Percentiles rank a stretch among this genome's conserved stretches.
phyloP scores from a whole-genome alignment of 2,329 filamentous ascomycete genomes.

The Domatiomyces catenatus region DNA sequence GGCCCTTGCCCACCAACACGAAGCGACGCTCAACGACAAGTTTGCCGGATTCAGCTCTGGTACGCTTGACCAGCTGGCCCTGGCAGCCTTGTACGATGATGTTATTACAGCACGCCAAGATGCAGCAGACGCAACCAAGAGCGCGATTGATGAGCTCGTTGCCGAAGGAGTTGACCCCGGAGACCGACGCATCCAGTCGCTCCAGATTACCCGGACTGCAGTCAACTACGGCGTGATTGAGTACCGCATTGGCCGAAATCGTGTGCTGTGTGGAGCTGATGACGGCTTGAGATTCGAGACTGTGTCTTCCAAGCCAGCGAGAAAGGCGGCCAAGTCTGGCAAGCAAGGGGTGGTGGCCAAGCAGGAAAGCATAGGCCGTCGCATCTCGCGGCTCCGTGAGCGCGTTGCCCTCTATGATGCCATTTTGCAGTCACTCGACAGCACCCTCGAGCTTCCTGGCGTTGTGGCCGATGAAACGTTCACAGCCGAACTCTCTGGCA shows the following conservation, averaged over 20 bases:
- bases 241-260: constrained; percentile 86
- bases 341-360: constrained; percentile 31
- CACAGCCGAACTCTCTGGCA: constrained; percentile 60
- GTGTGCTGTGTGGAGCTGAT: constrained; percentile 66
- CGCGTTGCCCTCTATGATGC: constrained; percentile 82
- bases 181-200: constrained; percentile 74
- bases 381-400: constrained; percentile 67
- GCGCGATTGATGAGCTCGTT: constrained; percentile 77
- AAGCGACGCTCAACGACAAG: constrained; percentile 30
- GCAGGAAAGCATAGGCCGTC: constrained; percentile 56
- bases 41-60: constrained; percentile 8
- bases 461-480: constrained; percentile 71
- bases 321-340: constrained; percentile 36
- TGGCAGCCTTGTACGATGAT: constrained; percentile 77
- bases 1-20: constrained; percentile 47
- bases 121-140: constrained; percentile 81
- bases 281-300: constrained; percentile 53
- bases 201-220: constrained; percentile 82
- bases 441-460: constrained; percentile 76
- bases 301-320: constrained; percentile 33
- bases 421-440: constrained; percentile 77
- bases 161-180: constrained; percentile 71
- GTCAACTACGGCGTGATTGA: constrained; percentile 89
- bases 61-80: constrained; percentile 42
- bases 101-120: constrained; percentile 85